phyloP scores from a whole-genome alignment of 2,329 filamentous ascomycete genomes.

The Fusarium bulbicola region DNA sequence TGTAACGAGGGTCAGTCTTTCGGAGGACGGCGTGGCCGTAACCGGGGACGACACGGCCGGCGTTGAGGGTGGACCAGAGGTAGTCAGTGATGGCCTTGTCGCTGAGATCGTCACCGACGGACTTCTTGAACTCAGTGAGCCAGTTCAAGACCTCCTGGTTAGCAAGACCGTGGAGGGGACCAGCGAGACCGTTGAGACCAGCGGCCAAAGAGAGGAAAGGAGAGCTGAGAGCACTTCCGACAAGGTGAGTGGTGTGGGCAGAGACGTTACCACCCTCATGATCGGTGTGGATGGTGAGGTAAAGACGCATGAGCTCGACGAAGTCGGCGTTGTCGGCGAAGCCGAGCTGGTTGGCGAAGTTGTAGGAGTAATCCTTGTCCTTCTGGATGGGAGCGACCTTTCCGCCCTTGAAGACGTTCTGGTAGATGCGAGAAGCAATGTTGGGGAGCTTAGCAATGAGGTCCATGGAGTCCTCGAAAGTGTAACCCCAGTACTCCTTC shows the following conservation, averaged over 20 bases:
- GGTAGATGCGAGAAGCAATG: conserved; percentile 98
- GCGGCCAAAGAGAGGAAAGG: conserved; percentile 96
- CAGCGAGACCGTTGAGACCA: conserved; percentile 97
- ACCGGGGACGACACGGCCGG: conserved; percentile 94
- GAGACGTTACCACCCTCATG: conserved; percentile 99
- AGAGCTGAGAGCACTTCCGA: conserved; percentile 95
- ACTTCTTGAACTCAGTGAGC: conserved; percentile 99
- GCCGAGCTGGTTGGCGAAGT: conserved; percentile 99
- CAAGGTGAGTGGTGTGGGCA: conserved; percentile 98
- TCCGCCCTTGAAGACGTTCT: conserved; percentile 99
- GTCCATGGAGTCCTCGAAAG: conserved; percentile 99
- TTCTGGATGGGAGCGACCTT: conserved; percentile 96
- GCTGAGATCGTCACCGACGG: conserved; percentile 91
- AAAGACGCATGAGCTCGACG: conserved; percentile 96
- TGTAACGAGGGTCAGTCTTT: conserved; percentile 99
- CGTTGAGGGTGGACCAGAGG: conserved; percentile 97
- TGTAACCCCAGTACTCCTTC: conserved; percentile 99
- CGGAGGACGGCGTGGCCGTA: conserved; percentile 99
- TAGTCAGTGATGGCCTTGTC: conserved; percentile 98
- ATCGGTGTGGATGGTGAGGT: conserved; percentile 99
- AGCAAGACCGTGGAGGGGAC: conserved; percentile 97
- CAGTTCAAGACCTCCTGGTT: conserved; percentile 99
- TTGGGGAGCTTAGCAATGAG: conserved; percentile 99
- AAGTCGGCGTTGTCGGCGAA: conserved; percentile 97
- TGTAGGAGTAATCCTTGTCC: conserved; percentile 99